These are phyloP conservation scores for Sicyos baderoa DNA, from an alignment of 306 rosid species.

Conservation along the genomic window DNA sequence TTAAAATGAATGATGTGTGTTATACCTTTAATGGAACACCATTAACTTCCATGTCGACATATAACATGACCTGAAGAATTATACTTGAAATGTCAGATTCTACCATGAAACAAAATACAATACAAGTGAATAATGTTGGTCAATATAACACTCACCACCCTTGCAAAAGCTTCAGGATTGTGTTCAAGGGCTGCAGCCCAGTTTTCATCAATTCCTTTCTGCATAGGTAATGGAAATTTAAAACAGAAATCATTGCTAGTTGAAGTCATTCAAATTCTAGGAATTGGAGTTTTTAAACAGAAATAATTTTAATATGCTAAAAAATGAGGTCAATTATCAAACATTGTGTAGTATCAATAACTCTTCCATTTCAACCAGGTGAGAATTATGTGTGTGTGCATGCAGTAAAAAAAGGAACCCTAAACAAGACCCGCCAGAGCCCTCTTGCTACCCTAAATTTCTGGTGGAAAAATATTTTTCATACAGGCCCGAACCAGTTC, in stretches of 20 bases:
- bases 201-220: conserved; percentile 98
- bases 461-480: background rate
- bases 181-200: conserved; percentile 97
- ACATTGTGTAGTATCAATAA: background rate
- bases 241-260: no score
- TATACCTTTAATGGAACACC: conserved; percentile 87
- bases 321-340: background rate
- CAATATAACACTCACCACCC: conserved; percentile 62
- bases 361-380: background rate
- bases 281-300: background rate
- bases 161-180: conserved; percentile 96
- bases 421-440: background rate
- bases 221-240: conserved; percentile 24
- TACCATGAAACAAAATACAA: background rate
- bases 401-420: background rate
- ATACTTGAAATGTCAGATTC: background rate
- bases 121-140: background rate
- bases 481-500: background rate
- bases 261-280: no score
- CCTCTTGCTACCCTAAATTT: background rate
- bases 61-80: conserved; percentile 65
- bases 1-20: background rate
- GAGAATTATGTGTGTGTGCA: background rate
- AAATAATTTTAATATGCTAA: background rate
- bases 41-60: conserved; percentile 98